Evolutionary conservation across 192 early-diverging fungal species (phyloP), one percentile per base, ranked within the genome.

Genomic region (Linnemannia exigua): DNA sequence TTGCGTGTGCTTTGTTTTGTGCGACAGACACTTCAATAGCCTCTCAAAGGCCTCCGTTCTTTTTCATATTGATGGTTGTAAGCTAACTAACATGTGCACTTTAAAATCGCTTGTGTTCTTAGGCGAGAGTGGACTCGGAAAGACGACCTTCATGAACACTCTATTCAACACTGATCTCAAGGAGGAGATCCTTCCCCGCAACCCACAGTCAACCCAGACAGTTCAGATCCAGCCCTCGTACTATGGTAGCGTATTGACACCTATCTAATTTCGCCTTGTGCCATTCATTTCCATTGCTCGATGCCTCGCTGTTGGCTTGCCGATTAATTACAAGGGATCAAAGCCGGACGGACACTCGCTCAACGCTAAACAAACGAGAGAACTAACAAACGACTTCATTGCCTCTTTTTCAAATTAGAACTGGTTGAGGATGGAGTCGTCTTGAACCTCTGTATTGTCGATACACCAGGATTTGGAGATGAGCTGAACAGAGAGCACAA

Each of bases 71-170:
- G 41, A n/a, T n/a, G n/a, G n/a, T n/a, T 54, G 52, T 54, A 54
- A n/a, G n/a, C n/a, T 44, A 81, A 31, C 50, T 77, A 81, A 72
- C 52, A 54, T 31, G 38, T 72, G 61, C 58, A 63, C 58, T 9
- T 63, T 31, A 28, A 31, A 63, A 14, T 63, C 25, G 11, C 50
- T 28, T 58, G 35, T 61, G 22, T 74, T 54, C n/a, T 51, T 85
- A 97, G 96, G 98, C 78, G 97, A 98, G 87, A 98, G 96, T 75
- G 98, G 98, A 73, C 91, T 97, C n/a, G 98, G 98, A 77, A 99
- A 99, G 91, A 97, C 98, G 33, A 99, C 98, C 20, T 99, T 97
- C 85, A 95, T 99, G 93, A 99, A 99, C 92, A 99, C 98, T 12
- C 92, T 99, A 69, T 97, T 99, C 90, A 95, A 97, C 72, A 96